Percentiles rank a stretch among this genome's conserved stretches.
phyloP scores from a whole-genome alignment of 306 rosid species.

The Acacia crassicarpa region DNA sequence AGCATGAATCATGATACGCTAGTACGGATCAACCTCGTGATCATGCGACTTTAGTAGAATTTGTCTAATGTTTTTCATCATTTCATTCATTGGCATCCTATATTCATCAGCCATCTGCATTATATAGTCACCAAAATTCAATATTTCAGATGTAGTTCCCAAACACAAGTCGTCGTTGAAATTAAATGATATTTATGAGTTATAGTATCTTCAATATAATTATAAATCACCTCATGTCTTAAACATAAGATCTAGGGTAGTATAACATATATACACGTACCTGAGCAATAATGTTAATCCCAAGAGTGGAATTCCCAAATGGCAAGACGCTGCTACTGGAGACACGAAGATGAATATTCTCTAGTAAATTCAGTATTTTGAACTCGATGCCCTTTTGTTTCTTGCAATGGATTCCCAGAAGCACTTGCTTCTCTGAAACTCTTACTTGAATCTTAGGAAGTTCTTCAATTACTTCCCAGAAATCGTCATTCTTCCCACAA shows the following conservation, averaged over 20 bases:
- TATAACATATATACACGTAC: neutral
- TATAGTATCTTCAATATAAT: no score
- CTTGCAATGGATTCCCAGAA: neutral
- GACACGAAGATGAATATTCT: neutral
- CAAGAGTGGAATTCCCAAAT: neutral
- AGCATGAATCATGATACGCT: no score
- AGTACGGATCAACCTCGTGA: neutral
- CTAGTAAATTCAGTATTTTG: neutral
- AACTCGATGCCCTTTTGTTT: neutral
- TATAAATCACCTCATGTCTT: no score
- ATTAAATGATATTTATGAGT: no score
- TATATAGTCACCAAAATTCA: neutral
- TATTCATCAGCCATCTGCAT: neutral
- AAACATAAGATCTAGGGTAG: no score
- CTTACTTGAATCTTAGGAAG: neutral
- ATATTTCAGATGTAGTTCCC: no score
- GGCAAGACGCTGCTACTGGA: neutral
- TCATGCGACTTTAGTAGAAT: neutral
- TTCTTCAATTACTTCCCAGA: neutral
- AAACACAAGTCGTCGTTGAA: no score
- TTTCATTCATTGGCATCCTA: neutral
- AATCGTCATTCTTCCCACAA: neutral
- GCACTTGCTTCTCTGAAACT: neutral
- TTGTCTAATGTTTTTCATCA: neutral
- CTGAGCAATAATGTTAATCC: neutral